Percentiles rank a stretch among this genome's conserved stretches.
Evolutionary conservation across 1,284 basidiomycete genomes (phyloP).

Genomic region (Jaminaea rosea): DNA sequence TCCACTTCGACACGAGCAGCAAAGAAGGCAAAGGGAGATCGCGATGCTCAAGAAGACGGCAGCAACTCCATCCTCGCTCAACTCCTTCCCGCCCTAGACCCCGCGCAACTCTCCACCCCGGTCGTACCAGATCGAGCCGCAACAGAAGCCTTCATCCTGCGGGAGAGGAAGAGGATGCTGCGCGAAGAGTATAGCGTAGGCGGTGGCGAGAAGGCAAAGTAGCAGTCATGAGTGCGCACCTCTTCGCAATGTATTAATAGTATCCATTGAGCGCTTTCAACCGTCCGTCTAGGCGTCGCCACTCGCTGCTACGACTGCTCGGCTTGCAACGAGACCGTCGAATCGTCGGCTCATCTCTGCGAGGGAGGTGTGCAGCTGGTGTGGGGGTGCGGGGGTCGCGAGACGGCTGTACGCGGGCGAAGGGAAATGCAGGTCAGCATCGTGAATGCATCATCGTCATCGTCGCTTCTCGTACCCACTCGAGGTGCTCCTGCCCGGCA

Average conservation of each 20-base stretch:
- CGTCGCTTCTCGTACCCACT: too few relatives aligned
- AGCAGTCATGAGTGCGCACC: too few relatives aligned
- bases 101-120: slow-evolving; percentile 63
- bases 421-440: neutral
- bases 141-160: slow-evolving; percentile 69
- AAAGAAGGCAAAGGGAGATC: neutral
- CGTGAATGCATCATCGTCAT: too few relatives aligned
- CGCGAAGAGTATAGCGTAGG: slow-evolving; percentile 56
- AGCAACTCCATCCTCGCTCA: neutral
- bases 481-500: neutral
- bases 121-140: slow-evolving; percentile 52
- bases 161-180: slow-evolving; percentile 68
- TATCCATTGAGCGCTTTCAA: neutral
- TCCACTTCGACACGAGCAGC: neutral
- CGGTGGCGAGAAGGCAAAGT: too few relatives aligned
- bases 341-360: neutral
- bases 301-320: neutral
- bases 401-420: neutral
- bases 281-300: neutral
- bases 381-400: neutral
- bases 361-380: neutral
- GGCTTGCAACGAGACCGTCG: neutral
- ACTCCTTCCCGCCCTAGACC: slow-evolving; percentile 55
- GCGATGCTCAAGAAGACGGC: neutral
- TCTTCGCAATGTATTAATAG: too few relatives aligned